Conservation (phyloP, 352 stramenopile genomes). For the Pythium periplocum region DNA sequence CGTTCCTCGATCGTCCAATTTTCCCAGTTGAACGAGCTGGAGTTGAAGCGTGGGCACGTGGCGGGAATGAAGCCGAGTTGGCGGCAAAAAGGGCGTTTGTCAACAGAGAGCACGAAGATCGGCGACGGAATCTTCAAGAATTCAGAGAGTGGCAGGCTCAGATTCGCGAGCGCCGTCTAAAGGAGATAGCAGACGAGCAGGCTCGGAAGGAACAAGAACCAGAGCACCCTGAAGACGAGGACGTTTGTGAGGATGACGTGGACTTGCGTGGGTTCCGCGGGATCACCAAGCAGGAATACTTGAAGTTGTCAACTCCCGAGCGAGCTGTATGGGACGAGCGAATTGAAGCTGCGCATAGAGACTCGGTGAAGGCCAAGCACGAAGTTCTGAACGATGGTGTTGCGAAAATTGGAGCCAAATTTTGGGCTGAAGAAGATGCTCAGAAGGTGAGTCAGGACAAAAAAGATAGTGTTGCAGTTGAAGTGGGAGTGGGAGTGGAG, state of each 20-base stretch:
- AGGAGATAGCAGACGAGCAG: slow-evolving; percentile 48
- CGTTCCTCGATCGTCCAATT: slow-evolving; percentile 93
- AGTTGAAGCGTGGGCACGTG: slow-evolving; percentile 83
- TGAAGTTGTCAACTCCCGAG: slow-evolving; percentile 30
- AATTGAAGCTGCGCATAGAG: slow-evolving; percentile 43
- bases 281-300: slow-evolving; percentile 64
- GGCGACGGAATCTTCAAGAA: slow-evolving; percentile 53
- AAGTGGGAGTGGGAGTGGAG: not conserved
- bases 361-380: slow-evolving; percentile 28
- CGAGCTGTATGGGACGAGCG: slow-evolving; percentile 50
- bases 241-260: slow-evolving; percentile 19
- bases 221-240: slow-evolving; percentile 17
- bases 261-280: slow-evolving; percentile 50
- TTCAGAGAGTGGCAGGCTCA: slow-evolving; percentile 79
- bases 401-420: slow-evolving; percentile 31
- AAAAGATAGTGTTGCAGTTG: slow-evolving; percentile 3
- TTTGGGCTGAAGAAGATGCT: slow-evolving; percentile 32
- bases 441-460: slow-evolving; percentile 1
- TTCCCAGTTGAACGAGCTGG: slow-evolving; percentile 88
- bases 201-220: slow-evolving; percentile 30
- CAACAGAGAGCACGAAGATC: slow-evolving; percentile 68
- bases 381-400: slow-evolving; percentile 44
- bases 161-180: slow-evolving; percentile 52
- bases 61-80: slow-evolving; percentile 87
- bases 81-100: slow-evolving; percentile 73